Evolutionary conservation across 1,284 basidiomycete genomes (phyloP), one percentile per base, ranked within the genome.

Genomic region (Acaromyces ingoldii): DNA sequence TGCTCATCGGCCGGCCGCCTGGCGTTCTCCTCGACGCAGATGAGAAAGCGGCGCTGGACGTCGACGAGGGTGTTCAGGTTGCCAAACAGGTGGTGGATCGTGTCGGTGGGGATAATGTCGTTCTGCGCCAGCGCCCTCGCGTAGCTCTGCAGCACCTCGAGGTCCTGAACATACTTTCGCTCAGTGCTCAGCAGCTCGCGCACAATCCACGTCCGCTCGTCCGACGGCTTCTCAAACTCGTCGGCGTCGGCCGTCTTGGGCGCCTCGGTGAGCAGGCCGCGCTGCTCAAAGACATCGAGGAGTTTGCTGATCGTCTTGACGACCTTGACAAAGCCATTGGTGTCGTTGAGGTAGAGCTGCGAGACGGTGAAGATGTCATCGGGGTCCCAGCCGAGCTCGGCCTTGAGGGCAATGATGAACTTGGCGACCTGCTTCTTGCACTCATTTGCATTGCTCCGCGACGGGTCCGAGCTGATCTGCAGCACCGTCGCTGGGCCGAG

Each of bases 161-260:
- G 80, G 78, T 98, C 93, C 76, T 93, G 89, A 15, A 99, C 93
- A 76, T 93, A 98, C 79, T 95, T 96, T 49, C 93, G 85, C 77
- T 99, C 95, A 3, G 89, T 92, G 74, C 91, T 88, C 46, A 95
- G 83, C 63, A 93, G 84, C 77, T 95, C 91, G 62, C 83, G 82
- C 51, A 91, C 82, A 60, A 90, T 87, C 63, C 89, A 85, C 62
- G 83, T 84, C 29, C 88, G 81, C 19, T 85, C 85, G 15, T 83
- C 80, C 74, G 55, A 51, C 9, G 71, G 70, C 29, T 62, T 55
- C 17, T 65, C 58, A 19, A 66, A 59, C 11, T 62, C 65, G n/a
- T 71, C 63, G 17, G 48, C 46, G 36, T 58, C 59, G 21, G 59
- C 45, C 47, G 76, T 66, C 47, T 82, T 78, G 62, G 68, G 45